phyloP scores from a whole-genome alignment of 345 rosid species.

The Zanthoxylum bungeanum region DNA sequence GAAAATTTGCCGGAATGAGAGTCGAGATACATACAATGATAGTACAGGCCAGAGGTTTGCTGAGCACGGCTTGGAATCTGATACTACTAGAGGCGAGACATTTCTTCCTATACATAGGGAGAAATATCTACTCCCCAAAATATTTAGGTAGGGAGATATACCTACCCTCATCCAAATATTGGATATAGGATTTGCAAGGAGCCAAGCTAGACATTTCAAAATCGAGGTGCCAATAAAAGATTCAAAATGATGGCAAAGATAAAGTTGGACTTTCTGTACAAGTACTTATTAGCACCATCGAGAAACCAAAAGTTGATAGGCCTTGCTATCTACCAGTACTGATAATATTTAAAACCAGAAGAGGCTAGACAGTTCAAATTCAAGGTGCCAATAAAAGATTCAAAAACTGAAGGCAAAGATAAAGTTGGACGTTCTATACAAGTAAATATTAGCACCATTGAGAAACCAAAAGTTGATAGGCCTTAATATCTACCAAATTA shows the following conservation, averaged over 20 bases:
- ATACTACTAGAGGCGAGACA: too few relatives aligned
- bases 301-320: not conserved
- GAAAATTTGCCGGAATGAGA: too few relatives aligned
- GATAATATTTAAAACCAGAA: too few relatives aligned
- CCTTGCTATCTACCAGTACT: not conserved
- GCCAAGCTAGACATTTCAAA: conserved; percentile 1
- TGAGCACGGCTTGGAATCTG: too few relatives aligned
- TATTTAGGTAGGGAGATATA: too few relatives aligned
- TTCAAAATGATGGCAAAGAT: not conserved
- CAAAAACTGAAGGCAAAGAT: not conserved
- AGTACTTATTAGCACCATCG: not conserved
- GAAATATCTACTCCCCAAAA: too few relatives aligned
- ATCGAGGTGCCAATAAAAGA: not conserved
- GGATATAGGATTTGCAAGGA: too few relatives aligned
- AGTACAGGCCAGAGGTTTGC: too few relatives aligned
- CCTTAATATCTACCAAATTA: not conserved
- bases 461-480: not conserved
- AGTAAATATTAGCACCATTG: not conserved
- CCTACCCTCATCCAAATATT: too few relatives aligned
- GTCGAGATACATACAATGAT: too few relatives aligned
- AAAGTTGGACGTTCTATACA: not conserved
- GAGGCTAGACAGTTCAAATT: not conserved
- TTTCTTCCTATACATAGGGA: too few relatives aligned
- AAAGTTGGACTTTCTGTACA: not conserved
- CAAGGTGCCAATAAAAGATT: not conserved